Conservation (phyloP, 805 yeast genomes). For the Ogataea philodendri region DNA sequence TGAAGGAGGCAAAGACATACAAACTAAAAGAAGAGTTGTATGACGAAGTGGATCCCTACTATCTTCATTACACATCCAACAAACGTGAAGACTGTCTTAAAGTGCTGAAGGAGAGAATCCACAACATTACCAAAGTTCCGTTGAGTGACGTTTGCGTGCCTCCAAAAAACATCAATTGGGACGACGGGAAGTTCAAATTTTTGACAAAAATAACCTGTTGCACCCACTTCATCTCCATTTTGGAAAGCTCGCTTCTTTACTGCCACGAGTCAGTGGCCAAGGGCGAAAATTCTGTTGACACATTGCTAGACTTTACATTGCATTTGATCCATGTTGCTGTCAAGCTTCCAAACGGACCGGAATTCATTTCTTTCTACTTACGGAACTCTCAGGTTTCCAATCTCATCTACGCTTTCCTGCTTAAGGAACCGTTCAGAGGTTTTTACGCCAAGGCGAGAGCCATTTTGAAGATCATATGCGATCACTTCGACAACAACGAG, state of each 20-base stretch:
- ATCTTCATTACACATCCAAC: constrained; percentile 72
- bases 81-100: constrained; percentile 81
- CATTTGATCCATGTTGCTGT: constrained; percentile 68
- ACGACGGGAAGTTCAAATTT: constrained; percentile 39
- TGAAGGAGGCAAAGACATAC: constrained; percentile 60
- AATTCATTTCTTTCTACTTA: constrained; percentile 18
- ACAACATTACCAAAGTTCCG: constrained; percentile 37
- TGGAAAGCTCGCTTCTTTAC: constrained; percentile 48
- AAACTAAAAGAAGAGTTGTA: constrained; percentile 57
- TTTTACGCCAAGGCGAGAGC: constrained; percentile 58
- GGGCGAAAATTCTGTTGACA: constrained; percentile 42
- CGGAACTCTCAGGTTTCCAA: constrained; percentile 16
- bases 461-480: constrained; percentile 38
- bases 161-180: constrained; percentile 47
- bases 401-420: constrained; percentile 41
- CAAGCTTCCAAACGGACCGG: constrained; percentile 36
- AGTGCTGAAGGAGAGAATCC: constrained; percentile 50
- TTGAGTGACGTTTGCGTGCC: constrained; percentile 52
- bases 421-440: constrained; percentile 38
- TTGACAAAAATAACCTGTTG: constrained; percentile 55
- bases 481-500: constrained; percentile 19
- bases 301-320: constrained; percentile 54
- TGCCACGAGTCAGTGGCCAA: constrained; percentile 18
- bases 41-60: constrained; percentile 73
- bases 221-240: constrained; percentile 49